Evolutionary conservation across 768 basidiomycete species (phyloP), one percentile per base, ranked within the genome.

Genomic region (Suillus plorans): DNA sequence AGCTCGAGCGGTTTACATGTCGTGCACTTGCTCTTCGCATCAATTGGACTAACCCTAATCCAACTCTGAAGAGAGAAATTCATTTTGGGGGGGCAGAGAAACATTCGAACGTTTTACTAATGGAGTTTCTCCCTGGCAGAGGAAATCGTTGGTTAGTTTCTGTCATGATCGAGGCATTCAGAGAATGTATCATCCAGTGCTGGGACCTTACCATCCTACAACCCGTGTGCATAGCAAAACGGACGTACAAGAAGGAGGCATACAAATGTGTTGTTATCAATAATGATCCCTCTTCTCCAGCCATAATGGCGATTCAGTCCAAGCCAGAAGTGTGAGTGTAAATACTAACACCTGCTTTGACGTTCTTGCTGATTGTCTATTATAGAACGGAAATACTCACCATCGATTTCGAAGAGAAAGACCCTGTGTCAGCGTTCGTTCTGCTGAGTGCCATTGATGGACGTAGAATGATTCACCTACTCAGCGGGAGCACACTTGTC

Each of bases 21-120:
- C 74, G 74, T 41, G 81, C 85, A 2, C 68, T 86, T 36, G 67
- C 71, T 2, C 77, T 85, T 4, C 83, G 78, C 37, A 75, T 68
- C 8, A 85, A 82, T 64, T 90, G 89, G 89, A 78, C 73, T 1
- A 78, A 81, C 0, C 69, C 74, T 0, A 66, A 67, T 1, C 86
- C 86, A 1, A 63, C 65, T 9, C 68, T 75, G 2, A 71, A 70
- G 39, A 71, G 71, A 16, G 68, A 71, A 28, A n/a, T 73, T 49
- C 64, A 77, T 13, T 68, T 79, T 66, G 64, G 73, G n/a, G 56
- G 69, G 56, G 10, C 60, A 4, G 66, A 70, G 10, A 63, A 73
- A 49, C 59, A 66, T 67, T 65, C 79, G 4, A 81, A 81, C 28
- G 74, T 83, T 57, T 70, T 84, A 3, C 79, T 80, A n/a, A 72